phyloP scores from a whole-genome alignment of 2,329 filamentous ascomycete species.

The Coccinonectria pachysandricola region DNA sequence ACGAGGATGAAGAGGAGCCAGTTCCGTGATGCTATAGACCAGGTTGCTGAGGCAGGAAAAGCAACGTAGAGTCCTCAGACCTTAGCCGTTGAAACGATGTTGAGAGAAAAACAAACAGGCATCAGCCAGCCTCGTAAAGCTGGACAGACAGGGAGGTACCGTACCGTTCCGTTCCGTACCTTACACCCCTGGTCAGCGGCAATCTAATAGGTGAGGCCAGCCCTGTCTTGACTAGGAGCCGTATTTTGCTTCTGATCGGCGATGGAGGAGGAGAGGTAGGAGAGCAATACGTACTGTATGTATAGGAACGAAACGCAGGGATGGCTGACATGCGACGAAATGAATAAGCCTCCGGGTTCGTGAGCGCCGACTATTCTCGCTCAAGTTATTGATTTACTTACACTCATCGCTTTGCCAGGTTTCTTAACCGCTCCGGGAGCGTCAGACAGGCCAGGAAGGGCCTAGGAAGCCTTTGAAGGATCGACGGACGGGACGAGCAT shows the following conservation, averaged over 20 bases:
- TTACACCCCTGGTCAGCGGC: slow-evolving; percentile 7
- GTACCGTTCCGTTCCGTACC: too few relatives aligned
- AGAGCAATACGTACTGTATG: too few relatives aligned
- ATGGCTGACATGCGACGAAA: slow-evolving; percentile 2
- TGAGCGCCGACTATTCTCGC: slow-evolving; percentile 5
- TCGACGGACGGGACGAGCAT: too few relatives aligned
- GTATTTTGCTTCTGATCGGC: slow-evolving; percentile 10
- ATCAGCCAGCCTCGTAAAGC: too few relatives aligned
- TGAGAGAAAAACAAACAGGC: too few relatives aligned
- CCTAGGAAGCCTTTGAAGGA: too few relatives aligned
- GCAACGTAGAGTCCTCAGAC: too few relatives aligned
- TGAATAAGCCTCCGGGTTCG: slow-evolving; percentile 7
- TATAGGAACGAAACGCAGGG: slow-evolving; percentile 11
- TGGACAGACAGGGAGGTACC: slow-evolving; percentile 5
- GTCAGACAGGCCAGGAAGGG: too few relatives aligned
- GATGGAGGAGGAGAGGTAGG: slow-evolving; percentile 3
- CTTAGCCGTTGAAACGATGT: slow-evolving; percentile 14
- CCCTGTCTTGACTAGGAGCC: slow-evolving; percentile 3
- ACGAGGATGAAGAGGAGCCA: not conserved
- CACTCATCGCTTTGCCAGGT: slow-evolving; percentile 3
- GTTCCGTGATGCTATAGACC: slow-evolving; percentile 14
- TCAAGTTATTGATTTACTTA: too few relatives aligned
- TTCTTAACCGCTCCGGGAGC: too few relatives aligned
- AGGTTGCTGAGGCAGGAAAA: slow-evolving; percentile 13
- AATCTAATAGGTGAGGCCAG: slow-evolving; percentile 14